These are phyloP conservation scores for Penicillium waksmanii DNA, from an alignment of 495 filamentous ascomycete genomes.

Conservation along the genomic window DNA sequence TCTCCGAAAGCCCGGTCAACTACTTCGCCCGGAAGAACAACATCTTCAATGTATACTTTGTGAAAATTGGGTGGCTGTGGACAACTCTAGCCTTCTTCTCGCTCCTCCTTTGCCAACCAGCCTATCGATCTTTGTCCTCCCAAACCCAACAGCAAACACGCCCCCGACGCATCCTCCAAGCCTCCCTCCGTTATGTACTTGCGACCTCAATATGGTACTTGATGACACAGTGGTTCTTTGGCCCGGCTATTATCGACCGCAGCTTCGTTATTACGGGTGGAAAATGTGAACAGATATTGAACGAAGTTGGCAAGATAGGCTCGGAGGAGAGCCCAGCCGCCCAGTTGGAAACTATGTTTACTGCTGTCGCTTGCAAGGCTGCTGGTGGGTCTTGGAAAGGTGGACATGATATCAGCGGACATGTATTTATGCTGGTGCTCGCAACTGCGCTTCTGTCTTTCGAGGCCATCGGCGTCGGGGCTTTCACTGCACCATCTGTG, in stretches of 20 bases:
- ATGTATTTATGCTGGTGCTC: conserved; percentile 90
- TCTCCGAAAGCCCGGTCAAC: conserved; percentile 51
- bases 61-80: conserved; percentile 96
- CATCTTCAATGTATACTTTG: conserved; percentile 86
- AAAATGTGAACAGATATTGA: conserved; percentile 60
- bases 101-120: conserved; percentile 63
- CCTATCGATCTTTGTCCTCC: conserved; percentile 30
- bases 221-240: conserved; percentile 96
- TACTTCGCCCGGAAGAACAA: conserved; percentile 95
- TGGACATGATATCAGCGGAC: conserved; percentile 91
- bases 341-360: conserved; percentile 57
- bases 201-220: conserved; percentile 76
- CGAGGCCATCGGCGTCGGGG: conserved; percentile 70
- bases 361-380: conserved; percentile 79
- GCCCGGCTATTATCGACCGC: conserved; percentile 84
- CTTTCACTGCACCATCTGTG: conserved; percentile 40
- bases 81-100: conserved; percentile 68
- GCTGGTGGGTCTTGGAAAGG: conserved; percentile 83
- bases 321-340: conserved; percentile 26
- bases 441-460: conserved; percentile 78
- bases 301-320: conserved; percentile 25
- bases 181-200: conserved; percentile 65
- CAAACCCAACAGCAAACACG: conserved; percentile 28
- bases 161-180: conserved; percentile 44
- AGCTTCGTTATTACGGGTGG: conserved; percentile 83